phyloP scores from a whole-genome alignment of 441 rosid genomes.

The Syzygium malaccense region DNA sequence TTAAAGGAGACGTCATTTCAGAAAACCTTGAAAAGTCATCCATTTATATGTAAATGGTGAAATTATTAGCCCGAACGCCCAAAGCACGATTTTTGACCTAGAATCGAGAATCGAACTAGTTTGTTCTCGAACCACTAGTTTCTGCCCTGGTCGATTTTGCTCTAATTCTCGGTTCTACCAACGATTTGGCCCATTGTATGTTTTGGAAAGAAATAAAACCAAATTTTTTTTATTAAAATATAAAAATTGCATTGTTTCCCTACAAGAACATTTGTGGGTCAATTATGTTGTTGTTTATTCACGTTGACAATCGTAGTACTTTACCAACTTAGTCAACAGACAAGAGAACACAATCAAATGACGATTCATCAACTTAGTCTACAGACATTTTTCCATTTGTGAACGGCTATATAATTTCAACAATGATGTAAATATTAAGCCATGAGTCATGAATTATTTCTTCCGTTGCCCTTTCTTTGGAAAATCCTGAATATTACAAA shows the following conservation, averaged over 20 bases:
- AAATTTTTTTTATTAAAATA: not conserved
- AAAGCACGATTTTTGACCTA: not conserved
- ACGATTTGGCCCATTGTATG: not conserved
- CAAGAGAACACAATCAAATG: not conserved
- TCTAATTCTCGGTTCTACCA: not conserved
- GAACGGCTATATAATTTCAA: not conserved
- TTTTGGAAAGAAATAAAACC: not conserved
- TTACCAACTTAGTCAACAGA: not conserved
- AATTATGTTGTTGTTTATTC: not conserved
- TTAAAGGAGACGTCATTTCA: too few species aligned
- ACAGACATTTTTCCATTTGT: not conserved
- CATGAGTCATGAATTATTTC: not conserved
- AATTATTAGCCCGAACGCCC: too few species aligned
- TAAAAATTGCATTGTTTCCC: not conserved
- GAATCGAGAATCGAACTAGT: too few species aligned
- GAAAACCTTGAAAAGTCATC: too few species aligned
- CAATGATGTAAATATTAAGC: not conserved
- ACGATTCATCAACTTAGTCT: not conserved
- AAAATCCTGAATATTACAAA: not conserved
- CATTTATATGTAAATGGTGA: too few species aligned
- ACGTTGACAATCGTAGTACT: not conserved
- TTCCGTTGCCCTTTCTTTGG: not conserved
- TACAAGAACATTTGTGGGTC: not conserved
- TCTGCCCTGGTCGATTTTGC: not conserved
- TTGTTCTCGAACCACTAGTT: too few species aligned